Base-by-base conservation (phyloP, 2,329 filamentous ascomycete genomes). In the Chrysosporium queenslandicum region DNA sequence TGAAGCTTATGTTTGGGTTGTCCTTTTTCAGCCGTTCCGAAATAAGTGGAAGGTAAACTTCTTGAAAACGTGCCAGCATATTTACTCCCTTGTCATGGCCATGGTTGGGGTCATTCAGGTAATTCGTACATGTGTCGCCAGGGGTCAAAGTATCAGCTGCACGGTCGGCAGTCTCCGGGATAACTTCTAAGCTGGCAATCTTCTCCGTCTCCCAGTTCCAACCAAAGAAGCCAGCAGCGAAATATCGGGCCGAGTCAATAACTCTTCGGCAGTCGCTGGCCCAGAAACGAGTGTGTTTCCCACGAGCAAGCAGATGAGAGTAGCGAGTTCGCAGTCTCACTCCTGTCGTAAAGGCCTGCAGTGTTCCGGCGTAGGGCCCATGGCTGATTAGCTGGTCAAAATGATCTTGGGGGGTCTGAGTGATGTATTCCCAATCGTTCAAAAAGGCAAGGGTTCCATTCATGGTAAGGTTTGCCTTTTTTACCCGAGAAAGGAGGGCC, bases 71-170 rank as follows among this genome's bases (percentile, higher is more conserved):
- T 12, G 63, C 63, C 37, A 78, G 69, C 63, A 74, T 74, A 2
- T 65, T 66, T 37, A 69, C 67, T 4, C 78, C 78, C 40, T 76
- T 71, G 50, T 72, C 70, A 56, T 77, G 76, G 1, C 78, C 77
- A 45, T 70, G 56, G 6, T 54, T 54, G 2, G 53, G 55, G 50
- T 74, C 70, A 25, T 66, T 61, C 18, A 67, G 50, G 50, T 73
- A 73, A 4, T 56, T 63, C 16, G 60, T 50, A 56, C 71, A 74
- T 0, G 71, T 71, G 56, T 72, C 67, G 7, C 78, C 77, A 0
- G 79, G 77, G 0, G 78, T 82, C 18, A 81, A 66, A 0, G 78
- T 80, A 56, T 81, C 68, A 0, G 69, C 77, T 2, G 74, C 74
- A 30, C 66, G 69, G n/a, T 74, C 71, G 12, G 63, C 59, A 2